These are phyloP conservation scores for Datura wrightii DNA, from an alignment of 257 asterid genomes.

Conservation along the genomic window DNA sequence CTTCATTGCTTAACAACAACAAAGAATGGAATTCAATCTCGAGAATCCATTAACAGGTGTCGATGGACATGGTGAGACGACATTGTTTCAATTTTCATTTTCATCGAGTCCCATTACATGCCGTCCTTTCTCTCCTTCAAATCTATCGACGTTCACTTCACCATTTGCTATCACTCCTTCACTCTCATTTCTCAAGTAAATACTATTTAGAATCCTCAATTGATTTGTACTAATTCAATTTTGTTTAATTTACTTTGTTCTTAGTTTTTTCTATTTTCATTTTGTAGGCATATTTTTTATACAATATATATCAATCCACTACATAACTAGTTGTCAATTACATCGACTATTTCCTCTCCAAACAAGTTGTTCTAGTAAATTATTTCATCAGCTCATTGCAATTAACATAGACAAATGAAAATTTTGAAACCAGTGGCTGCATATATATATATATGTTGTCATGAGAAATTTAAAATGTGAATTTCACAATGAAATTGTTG, in stretches of 20 bases:
- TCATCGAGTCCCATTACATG: slow-evolving; percentile 58
- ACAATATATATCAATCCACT: slow-evolving; percentile 49
- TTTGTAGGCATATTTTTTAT: slow-evolving; percentile 48
- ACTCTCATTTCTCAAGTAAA: slow-evolving; percentile 51
- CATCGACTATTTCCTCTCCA: slow-evolving; percentile 61
- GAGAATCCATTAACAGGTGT: slow-evolving; percentile 50
- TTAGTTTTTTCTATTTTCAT: too few species aligned
- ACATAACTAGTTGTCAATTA: slow-evolving; percentile 60
- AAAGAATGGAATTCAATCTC: slow-evolving; percentile 52
- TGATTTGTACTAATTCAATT: too few species aligned
- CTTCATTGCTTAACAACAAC: too few species aligned
- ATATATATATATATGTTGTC: too few species aligned
- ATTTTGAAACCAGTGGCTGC: too few species aligned
- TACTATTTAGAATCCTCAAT: background rate
- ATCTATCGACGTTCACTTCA: slow-evolving; percentile 39
- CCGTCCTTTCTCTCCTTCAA: slow-evolving; percentile 45
- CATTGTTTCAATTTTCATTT: slow-evolving; percentile 53
- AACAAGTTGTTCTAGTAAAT: slow-evolving; percentile 49
- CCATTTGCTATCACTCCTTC: slow-evolving; percentile 52
- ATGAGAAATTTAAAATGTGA: background rate
- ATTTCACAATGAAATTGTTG: too few species aligned
- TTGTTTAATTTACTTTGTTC: too few species aligned
- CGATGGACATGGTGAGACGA: slow-evolving; percentile 45
- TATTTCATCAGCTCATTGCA: background rate
- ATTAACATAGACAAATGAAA: background rate